Evolutionary conservation across 1,139 yeast genomes (phyloP).

Genomic region (Suhomyces yuchorum): DNA sequence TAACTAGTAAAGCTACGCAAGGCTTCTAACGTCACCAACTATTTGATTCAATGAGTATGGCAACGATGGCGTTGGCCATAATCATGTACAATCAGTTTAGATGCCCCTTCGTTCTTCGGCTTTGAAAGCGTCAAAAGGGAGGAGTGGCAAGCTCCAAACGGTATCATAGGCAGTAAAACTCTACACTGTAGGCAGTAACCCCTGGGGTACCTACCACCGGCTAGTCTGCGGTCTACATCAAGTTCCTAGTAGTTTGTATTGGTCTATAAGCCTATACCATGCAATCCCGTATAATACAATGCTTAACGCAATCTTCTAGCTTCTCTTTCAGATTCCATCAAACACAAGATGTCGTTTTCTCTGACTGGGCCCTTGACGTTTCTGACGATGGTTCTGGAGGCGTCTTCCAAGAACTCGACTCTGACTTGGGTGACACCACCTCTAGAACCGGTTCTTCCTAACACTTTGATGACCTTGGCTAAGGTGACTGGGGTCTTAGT

Average conservation of each 20-base stretch:
- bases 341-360: constrained; percentile 32
- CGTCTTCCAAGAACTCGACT: constrained; percentile 31
- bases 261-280: constrained; percentile 12
- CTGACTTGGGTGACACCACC: constrained; percentile 35
- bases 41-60: too few relatives aligned
- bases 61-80: too few relatives aligned
- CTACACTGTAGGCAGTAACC: too few relatives aligned
- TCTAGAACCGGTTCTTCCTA: constrained; percentile 34
- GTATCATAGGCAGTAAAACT: too few relatives aligned
- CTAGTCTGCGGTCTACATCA: not conserved
- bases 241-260: constrained; percentile 4
- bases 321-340: constrained; percentile 33
- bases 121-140: too few relatives aligned
- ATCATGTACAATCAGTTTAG: too few relatives aligned
- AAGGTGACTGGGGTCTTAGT: constrained; percentile 31
- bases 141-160: too few relatives aligned
- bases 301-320: constrained; percentile 32
- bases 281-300: constrained; percentile 8
- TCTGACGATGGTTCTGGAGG: constrained; percentile 33
- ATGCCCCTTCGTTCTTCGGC: too few relatives aligned
- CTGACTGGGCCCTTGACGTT: constrained; percentile 35
- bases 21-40: too few relatives aligned
- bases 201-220: too few relatives aligned
- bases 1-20: too few relatives aligned
- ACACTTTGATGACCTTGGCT: constrained; percentile 32